Evolutionary conservation across 306 rosid genomes (phyloP).

Genomic region (Prunus kanzakura): DNA sequence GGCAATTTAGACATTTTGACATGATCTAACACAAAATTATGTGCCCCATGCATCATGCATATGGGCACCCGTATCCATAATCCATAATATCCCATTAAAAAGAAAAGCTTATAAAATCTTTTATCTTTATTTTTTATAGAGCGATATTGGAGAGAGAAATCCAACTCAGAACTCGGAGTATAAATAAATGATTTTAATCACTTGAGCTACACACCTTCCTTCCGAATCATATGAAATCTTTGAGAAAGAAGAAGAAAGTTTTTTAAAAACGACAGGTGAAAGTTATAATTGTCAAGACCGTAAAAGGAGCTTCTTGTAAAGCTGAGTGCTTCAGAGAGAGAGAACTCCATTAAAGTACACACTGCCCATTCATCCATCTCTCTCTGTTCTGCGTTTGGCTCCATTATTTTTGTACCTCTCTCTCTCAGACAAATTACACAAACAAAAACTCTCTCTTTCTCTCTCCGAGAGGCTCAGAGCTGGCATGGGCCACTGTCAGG

Average conservation of each 20-base stretch:
- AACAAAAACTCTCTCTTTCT: background rate
- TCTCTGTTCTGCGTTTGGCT: constrained; percentile 4
- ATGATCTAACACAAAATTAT: background rate
- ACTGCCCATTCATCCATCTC: background rate
- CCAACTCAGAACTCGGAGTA: too few relatives aligned
- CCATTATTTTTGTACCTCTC: constrained; percentile 26
- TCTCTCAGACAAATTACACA: background rate
- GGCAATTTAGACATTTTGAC: background rate
- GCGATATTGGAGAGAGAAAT: background rate
- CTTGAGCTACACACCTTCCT: too few relatives aligned
- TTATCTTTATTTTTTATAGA: too few relatives aligned
- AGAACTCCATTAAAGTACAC: constrained; percentile 14
- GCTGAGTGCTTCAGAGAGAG: background rate
- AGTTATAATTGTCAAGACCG: background rate
- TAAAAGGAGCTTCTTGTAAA: constrained; percentile 18
- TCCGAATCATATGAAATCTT: too few relatives aligned
- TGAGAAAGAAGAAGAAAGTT: background rate
- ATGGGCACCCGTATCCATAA: constrained; percentile 7
- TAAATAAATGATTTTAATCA: too few relatives aligned
- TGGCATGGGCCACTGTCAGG: constrained; percentile 77
- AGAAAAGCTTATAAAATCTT: background rate
- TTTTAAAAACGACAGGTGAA: constrained; percentile 10
- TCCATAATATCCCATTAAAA: background rate
- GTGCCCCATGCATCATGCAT: constrained; percentile 20
- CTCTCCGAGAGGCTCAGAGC: constrained; percentile 16